Evolutionary conservation across 164 flowering plant genomes (phyloP), one percentile per base, ranked within the genome.

Genomic region (Piper longum): DNA sequence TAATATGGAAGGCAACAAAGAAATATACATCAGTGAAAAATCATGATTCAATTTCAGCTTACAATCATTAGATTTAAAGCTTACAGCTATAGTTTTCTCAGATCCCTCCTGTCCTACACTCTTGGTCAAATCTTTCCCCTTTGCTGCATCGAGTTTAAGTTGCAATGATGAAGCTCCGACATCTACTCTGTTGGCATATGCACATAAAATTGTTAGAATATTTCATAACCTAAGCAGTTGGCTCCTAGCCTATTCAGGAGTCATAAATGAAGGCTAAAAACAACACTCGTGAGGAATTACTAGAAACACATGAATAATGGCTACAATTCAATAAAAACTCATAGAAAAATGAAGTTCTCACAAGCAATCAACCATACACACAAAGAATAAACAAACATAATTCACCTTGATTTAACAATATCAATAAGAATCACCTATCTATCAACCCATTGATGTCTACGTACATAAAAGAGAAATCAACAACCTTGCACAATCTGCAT

Each of bases 401-500:
- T 26, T 26, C 36, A 26, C 36, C 36, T 26, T 26, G 36, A 26
- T 26, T 26, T 26, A 0, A 26, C 36, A 0, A 48, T 14, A 48
- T 48, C 14, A 48, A 9, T 16, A 3, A 56, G 59, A 56, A 56
- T 56, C 52, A 48, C 7, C 3, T 56, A 8, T 16, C 36, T 26
- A 26, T 26, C 36, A 9, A 16, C 39, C 39, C 6, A 7, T 4
- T 16, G 17, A 56, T 7, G 16, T 17, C 6, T 7, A 19, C 18
- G 16, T 11, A 61, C 59, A 41, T 52, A 60, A 45, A 51, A 18
- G 48, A n/a, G 36, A 55, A 58, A 19, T 16, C 41, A 54, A 74
- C 43, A 57, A 92, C 98, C 98, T 86, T 75, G 72, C 67, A 65
- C 83, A 54, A 71, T 89, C 91, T 62, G 93, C 87, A 78, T 78